Conservation (phyloP, 352 stramenopile genomes). For the Phytopythium cucurbitacearum region DNA sequence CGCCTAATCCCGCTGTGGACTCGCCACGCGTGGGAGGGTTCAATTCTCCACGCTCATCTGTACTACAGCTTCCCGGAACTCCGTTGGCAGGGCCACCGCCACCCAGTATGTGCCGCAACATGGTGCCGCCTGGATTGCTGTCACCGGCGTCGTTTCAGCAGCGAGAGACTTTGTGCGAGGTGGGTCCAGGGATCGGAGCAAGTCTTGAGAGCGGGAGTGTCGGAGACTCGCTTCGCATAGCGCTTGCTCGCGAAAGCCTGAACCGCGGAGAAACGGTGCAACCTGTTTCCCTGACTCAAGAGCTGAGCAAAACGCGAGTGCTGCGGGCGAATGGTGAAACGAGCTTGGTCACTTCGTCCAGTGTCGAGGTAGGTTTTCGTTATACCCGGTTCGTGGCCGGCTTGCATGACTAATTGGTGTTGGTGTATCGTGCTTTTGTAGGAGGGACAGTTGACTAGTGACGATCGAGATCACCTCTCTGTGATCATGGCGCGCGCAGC, state of each 20-base stretch:
- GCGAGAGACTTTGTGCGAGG: constrained; percentile 47
- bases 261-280: constrained; percentile 46
- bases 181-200: constrained; percentile 6
- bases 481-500: constrained; percentile 20
- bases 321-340: constrained; percentile 21
- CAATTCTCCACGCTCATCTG: constrained; percentile 64
- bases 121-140: constrained; percentile 37
- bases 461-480: background rate
- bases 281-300: constrained; percentile 17
- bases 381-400: too few relatives aligned
- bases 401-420: too few relatives aligned
- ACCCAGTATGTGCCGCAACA: constrained; percentile 44
- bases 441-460: too few relatives aligned
- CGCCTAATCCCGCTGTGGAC: constrained; percentile 82
- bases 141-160: constrained; percentile 85
- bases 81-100: constrained; percentile 46
- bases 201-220: constrained; percentile 30
- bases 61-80: constrained; percentile 70
- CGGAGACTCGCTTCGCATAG: constrained; percentile 66
- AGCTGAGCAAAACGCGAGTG: constrained; percentile 32
- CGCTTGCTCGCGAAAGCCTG: constrained; percentile 66
- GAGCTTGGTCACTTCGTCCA: background rate
- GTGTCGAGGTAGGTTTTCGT: too few relatives aligned
- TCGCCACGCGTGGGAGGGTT: constrained; percentile 76
- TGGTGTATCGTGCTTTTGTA: too few relatives aligned